Percentiles rank a stretch among this genome's conserved stretches.
phyloP scores from a whole-genome alignment of 2,329 filamentous ascomycete genomes.

The Exophiala calicioides region DNA sequence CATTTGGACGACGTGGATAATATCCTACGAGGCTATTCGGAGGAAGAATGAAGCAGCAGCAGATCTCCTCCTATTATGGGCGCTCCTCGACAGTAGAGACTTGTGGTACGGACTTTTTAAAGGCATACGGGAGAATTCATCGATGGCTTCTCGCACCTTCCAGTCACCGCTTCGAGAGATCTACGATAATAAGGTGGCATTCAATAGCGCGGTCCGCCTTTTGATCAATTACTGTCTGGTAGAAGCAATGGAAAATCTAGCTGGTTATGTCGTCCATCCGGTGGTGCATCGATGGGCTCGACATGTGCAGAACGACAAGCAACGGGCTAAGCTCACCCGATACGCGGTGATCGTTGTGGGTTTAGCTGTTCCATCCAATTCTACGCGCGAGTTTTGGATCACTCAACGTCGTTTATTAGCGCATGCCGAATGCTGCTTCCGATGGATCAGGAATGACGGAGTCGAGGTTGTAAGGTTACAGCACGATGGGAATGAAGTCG shows the following conservation, averaged over 20 bases:
- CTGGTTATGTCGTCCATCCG: conserved; percentile 6
- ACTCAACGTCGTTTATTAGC: conserved; percentile 1
- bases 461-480: neutral
- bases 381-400: conserved; percentile 1
- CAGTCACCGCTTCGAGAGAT: conserved; percentile 4
- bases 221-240: conserved; percentile 6
- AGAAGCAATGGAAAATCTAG: conserved; percentile 5
- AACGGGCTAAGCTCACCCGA: conserved; percentile 2
- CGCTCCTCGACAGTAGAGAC: conserved; percentile 47
- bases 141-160: no score
- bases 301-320: conserved; percentile 6
- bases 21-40: conserved; percentile 2
- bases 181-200: conserved; percentile 1
- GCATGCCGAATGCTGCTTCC: conserved; percentile 37
- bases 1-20: conserved; percentile 4
- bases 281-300: conserved; percentile 2
- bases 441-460: neutral
- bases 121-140: neutral
- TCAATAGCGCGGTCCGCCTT: conserved; percentile 3
- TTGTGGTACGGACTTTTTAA: conserved; percentile 27
- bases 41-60: conserved; percentile 29
- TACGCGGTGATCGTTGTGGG: conserved; percentile 4
- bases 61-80: conserved; percentile 44
- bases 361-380: neutral
- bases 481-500: conserved; percentile 9